Base-by-base conservation (phyloP, 2,329 filamentous ascomycete species). In the Monosporascus sp. region DNA sequence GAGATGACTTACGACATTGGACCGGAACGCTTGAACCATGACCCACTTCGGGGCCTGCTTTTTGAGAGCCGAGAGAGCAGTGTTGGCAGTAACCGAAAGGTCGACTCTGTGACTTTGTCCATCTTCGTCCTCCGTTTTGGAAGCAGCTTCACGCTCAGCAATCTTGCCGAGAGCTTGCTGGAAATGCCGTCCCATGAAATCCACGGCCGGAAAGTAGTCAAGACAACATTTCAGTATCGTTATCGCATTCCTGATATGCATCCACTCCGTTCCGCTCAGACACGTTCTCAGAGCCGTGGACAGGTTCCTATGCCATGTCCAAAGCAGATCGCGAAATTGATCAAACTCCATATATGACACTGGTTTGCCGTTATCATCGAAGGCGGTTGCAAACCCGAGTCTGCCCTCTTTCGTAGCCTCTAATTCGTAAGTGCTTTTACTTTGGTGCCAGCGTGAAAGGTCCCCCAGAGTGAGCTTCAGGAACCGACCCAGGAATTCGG, bases 211-310 rank as follows among this genome's bases (percentile, higher is more conserved):
- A 77, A 96, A 99, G 63, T 85, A 81, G 49, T 90, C 85, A 24
- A 90, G 81, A 48, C 96, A 79, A 11, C 83, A 81, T 67, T 94
- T 95, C 54, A 99, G 77, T 4, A 97, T 80, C 54, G 88, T 94
- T 60, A 97, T 95, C 45, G 91, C 90, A 67, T 99, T 99, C 52
- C 93, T 86, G 67, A 97, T 96, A 69, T 97, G 92, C 88, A 97
- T 97, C 82, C 94, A 99, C 71, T 97, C 93, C 35, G 83, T 85
- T 27, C 87, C 87, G 18, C 84, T 83, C 47, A 99, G 78, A 67
- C 93, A 97, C 38, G 81, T 81, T 67, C 91, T 92, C 51, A 99
- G 76, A 2, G 93, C 90, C 49, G 77, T 82, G 62, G 88, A 88
- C 44, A 99, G 74, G 58, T 88, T 85, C 62, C 87, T 85, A 70